Base-by-base conservation (phyloP, 148 eudicot species). In the Fagopyrum esculentum region DNA sequence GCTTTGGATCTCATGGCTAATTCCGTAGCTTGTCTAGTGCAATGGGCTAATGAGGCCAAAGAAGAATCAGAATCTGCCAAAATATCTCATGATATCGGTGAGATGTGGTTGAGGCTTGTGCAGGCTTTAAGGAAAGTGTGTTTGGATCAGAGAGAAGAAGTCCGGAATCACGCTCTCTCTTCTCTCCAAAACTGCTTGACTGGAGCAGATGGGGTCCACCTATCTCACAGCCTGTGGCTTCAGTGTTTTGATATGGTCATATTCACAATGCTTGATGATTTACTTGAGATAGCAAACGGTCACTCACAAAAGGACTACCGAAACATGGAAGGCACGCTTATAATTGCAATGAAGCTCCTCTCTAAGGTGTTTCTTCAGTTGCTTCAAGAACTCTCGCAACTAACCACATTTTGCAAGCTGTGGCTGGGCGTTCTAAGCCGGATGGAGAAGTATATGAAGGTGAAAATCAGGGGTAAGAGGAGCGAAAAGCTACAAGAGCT, bases 101-200 rank as follows among this genome's bases (percentile, higher is more conserved):
- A 89, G 68, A 91, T 89, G 97, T 91, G 93, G 97, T 79, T 91
- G 78, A 89, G 90, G 79, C 88, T 91, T 45, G 97, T 86, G 15
- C 93, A 87, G 74, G 97, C 87, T 56, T 57, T 89, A 73, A 87
- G 97, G 73, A 91, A 91, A 86, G 93, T 89, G 26, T 89, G 97
- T 84, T 75, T 89, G 73, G 97, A 91, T 74, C 93, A 85, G 72
- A 86, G 97, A 75, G 97, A 91, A 76, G 90, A 90, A 80, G 89
- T 91, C 48, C 84, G 97, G 64, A 91, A 89, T 77, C 97, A 89
- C 55, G 87, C 90, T 55, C 79, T 91, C 71, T 77, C 82, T 11
- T 84, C 88, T 2, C 76, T 91, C 78, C 91, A 87, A 68, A 84
- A 69, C 54, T 87, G 93, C 79, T 80, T 91, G 76, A 85, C 83